These are phyloP conservation scores for Pythium inflatum DNA, from an alignment of 352 stramenopile genomes.

Conservation along the genomic window DNA sequence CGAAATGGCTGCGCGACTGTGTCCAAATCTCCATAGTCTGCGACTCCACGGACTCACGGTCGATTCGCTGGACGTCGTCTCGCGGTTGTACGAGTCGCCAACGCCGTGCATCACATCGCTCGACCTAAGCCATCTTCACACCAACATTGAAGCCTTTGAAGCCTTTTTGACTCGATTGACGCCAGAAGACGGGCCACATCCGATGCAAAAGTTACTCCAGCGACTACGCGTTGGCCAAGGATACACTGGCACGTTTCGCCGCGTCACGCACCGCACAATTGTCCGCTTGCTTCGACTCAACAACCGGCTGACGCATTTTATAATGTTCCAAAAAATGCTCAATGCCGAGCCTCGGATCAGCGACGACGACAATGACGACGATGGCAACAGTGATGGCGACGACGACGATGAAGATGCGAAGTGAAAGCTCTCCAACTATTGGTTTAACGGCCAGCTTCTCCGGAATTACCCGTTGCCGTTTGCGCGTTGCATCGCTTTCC, in stretches of 20 bases:
- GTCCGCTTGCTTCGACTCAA: background rate
- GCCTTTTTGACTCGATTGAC: background rate
- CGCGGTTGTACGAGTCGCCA: background rate
- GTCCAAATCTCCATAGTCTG: background rate
- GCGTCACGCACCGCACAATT: background rate
- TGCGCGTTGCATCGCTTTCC: background rate
- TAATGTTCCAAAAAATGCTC: background rate
- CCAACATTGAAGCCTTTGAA: background rate
- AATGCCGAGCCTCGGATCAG: too few relatives aligned
- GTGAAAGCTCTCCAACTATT: conserved; percentile 4
- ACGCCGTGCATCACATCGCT: background rate
- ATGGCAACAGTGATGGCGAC: background rate
- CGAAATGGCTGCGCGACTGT: background rate
- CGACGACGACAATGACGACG: background rate
- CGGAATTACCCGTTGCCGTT: background rate
- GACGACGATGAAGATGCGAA: background rate
- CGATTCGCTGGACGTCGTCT: background rate
- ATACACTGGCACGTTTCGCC: background rate
- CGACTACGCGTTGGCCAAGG: background rate
- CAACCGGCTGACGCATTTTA: too few relatives aligned
- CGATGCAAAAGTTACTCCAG: background rate
- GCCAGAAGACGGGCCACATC: background rate
- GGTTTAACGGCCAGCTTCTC: background rate
- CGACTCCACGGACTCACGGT: background rate
- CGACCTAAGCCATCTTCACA: background rate